These are phyloP conservation scores for Kodamaea lidongshanica DNA, from an alignment of 805 yeast species.

Conservation along the genomic window DNA sequence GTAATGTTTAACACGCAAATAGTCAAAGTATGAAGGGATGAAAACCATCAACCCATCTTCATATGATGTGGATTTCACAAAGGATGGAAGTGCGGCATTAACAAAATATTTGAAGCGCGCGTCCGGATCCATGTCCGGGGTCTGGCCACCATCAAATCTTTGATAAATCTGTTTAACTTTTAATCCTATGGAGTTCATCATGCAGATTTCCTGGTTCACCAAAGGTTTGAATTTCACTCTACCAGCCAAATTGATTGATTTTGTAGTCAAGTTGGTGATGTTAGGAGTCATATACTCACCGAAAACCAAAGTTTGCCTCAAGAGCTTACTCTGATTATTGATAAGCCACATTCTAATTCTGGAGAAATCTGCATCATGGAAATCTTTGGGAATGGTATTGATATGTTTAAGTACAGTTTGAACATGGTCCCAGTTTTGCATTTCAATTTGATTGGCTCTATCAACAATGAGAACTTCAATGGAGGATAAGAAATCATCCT, in stretches of 20 bases:
- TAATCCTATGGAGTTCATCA: conserved; percentile 60
- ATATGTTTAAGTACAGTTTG: conserved; percentile 56
- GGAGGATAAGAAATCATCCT: conserved; percentile 79
- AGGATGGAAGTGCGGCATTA: conserved; percentile 66
- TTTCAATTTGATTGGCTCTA: conserved; percentile 76
- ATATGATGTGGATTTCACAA: conserved; percentile 52
- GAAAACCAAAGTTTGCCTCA: conserved; percentile 76
- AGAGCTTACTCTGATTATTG: conserved; percentile 65
- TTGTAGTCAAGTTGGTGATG: conserved; percentile 54
- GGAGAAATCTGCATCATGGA: conserved; percentile 81
- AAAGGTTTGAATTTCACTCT: conserved; percentile 49
- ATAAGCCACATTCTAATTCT: conserved; percentile 90
- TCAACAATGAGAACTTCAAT: conserved; percentile 79
- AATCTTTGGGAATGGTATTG: conserved; percentile 70
- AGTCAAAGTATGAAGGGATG: conserved; percentile 84
- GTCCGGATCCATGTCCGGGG: conserved; percentile 67
- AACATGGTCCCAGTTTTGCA: conserved; percentile 92
- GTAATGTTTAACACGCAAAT: conserved; percentile 68
- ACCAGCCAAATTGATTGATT: conserved; percentile 53
- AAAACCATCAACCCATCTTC: conserved; percentile 74
- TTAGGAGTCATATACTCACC: conserved; percentile 77
- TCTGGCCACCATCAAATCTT: conserved; percentile 50
- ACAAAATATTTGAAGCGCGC: conserved; percentile 77
- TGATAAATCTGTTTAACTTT: conserved; percentile 64
- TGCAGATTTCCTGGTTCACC: conserved; percentile 42